Base-by-base conservation (phyloP, 169 alveolate genomes). In the Babesia bovis region DNA sequence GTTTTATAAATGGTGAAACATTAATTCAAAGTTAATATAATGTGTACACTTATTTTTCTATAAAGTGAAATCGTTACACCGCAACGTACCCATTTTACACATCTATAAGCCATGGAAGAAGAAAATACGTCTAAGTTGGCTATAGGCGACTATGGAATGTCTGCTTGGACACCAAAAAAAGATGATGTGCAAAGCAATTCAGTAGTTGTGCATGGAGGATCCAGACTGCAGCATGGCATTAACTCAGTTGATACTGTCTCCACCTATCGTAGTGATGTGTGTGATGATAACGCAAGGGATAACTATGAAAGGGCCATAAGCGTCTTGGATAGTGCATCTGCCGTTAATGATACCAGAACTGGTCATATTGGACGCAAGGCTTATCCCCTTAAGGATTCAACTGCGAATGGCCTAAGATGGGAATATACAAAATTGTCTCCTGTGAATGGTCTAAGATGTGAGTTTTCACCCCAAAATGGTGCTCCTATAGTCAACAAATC, bases 231-330 rank as follows among this genome's bases (percentile, higher is more conserved):
- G n/a, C 60, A 32, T 63, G 73, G 73, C 33, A 49, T 63, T 25
- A 63, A 26, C 9, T 63, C 73, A 5, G 38, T 47, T 13, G 73
- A 63, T 6, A 63, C 73, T 47, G 49, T 45, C 36, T 47, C 73
- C 1, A 63, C 73, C 6, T 63, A 63, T 63, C 73, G 73, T 60
- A 63, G 73, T 28, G 73, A 63, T 63, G 21, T 63, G 26, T 23
- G 41, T 49, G 47, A 56, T 28, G 66, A 56, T 17, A 25, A 32
- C 0, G 32, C 36, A 13, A 21, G 50, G n/a, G 66, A 32, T 35
- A 49, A 33, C 0, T 33, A 56, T 10, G 66, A 56, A 21, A 30
- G 44, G 7, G 7, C 26, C 23, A 35, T n/a, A 6, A 56, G 36
- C 17, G 50, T 32, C 5, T 44, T 35, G 19, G 28, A 2, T 10